Base-by-base conservation (phyloP, 2,329 filamentous ascomycete species). In the Epichloe typhina region DNA sequence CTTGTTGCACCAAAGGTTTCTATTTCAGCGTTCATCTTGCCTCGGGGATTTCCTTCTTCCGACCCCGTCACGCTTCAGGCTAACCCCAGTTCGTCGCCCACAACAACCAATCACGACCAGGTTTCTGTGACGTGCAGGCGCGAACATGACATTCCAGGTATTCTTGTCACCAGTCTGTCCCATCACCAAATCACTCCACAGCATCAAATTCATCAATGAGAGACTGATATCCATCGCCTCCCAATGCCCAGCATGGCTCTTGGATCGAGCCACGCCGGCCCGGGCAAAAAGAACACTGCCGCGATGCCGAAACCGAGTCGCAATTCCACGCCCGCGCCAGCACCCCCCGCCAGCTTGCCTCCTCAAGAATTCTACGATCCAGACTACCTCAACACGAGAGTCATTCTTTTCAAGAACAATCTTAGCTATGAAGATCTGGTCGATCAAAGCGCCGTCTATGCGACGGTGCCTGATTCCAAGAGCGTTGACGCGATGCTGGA, bases 231-330 rank as follows among this genome's bases (percentile, higher is more conserved):
- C 47, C 48, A 50, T 52, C 51, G 37, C 23, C 35, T 17, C 4
- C 26, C 49, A 45, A 49, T 42, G 42, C 46, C 44, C 38, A 46
- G 40, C 50, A 83, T 83, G 80, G 76, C 79, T 62, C 75, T 77
- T 31, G 70, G 69, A 51, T 72, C 76, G 46, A 73, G 76, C 57
- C 77, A 82, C 61, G 79, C 81, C 60, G 79, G 79, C 52, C 79
- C 79, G 26, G 74, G 79, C 63, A 84, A 83, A 70, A 87, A 87
- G 69, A 68, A 68, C 55, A 70, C 73, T 54, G 74, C 74, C 57
- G 76, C 76, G 58, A 76, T 81, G 54, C 79, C 79, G 57, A 80
- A 82, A 58, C 84, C 83, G 58, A 89, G 84, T 63, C 83, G 86
- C 62, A 90, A 89, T 66, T 87, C 84, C 37, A 91, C 86, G 15